Percentiles rank a stretch among this genome's conserved stretches.
phyloP scores from a whole-genome alignment of 164 flowering plant genomes.

The Chimonanthus salicifolius region DNA sequence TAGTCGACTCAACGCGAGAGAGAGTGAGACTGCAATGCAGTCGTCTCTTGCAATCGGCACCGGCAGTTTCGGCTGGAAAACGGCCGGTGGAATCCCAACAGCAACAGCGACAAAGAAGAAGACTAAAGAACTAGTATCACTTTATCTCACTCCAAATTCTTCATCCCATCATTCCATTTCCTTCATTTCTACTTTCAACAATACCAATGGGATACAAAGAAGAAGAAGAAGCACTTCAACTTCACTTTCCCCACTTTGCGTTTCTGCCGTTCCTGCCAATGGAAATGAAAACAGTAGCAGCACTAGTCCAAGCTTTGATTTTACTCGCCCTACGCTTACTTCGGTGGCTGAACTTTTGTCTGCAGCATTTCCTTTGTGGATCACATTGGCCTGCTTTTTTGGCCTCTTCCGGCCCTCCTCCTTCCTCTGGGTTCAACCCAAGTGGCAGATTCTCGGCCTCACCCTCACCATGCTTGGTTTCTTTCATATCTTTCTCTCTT shows the following conservation, averaged over 20 bases:
- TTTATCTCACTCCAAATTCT: neutral
- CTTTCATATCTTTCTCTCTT: neutral
- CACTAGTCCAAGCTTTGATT: neutral
- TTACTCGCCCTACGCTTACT: neutral
- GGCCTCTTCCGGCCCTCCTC: slow-evolving; percentile 54
- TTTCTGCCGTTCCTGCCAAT: neutral
- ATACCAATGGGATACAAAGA: neutral
- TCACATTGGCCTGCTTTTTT: slow-evolving; percentile 61
- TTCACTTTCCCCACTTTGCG: neutral
- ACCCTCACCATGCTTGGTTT: slow-evolving; percentile 66
- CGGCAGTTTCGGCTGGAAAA: neutral
- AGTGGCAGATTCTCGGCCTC: slow-evolving; percentile 52
- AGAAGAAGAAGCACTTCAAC: neutral
- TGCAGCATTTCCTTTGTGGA: slow-evolving; percentile 77
- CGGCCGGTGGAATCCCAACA: neutral
- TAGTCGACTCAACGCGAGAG: neutral
- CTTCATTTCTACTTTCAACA: neutral
- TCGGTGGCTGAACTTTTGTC: slow-evolving; percentile 43
- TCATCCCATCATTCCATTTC: neutral
- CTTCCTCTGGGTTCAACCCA: slow-evolving; percentile 57
- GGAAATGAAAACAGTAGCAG: neutral
- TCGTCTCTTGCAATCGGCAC: neutral
- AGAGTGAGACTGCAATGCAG: neutral
- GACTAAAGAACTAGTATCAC: neutral
- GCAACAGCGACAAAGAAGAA: neutral